Conservation (phyloP, 2,329 filamentous ascomycete genomes). For the Drechslerella stenobrocha region DNA sequence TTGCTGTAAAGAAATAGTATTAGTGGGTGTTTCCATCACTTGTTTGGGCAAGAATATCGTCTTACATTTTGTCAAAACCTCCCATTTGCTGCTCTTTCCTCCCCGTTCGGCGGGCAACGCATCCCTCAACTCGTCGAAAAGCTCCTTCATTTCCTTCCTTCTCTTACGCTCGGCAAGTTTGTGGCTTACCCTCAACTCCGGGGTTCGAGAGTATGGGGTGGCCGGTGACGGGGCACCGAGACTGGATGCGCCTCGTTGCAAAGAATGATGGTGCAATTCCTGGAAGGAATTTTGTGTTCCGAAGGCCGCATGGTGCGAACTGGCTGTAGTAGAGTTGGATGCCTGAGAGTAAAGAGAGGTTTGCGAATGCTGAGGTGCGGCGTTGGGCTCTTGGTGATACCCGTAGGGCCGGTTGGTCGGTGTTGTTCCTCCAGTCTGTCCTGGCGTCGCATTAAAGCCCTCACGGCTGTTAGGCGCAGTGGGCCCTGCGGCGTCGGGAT, state of each 20-base stretch:
- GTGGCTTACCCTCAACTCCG: conserved; percentile 78
- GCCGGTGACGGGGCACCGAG: conserved; percentile 46
- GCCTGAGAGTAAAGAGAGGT: conserved; percentile 48
- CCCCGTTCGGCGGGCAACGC: conserved; percentile 78
- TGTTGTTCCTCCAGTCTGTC: conserved; percentile 18
- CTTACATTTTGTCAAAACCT: conserved; percentile 81
- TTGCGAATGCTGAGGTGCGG: conserved; percentile 47
- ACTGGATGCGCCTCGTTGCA: conserved; percentile 48
- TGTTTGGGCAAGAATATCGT: conserved; percentile 17
- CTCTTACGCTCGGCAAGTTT: conserved; percentile 83
- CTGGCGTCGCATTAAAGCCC: conserved; percentile 22
- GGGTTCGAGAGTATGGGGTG: conserved; percentile 75
- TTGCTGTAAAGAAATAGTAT: conserved; percentile 46
- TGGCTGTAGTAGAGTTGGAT: conserved; percentile 36
- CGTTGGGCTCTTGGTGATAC: conserved; percentile 35
- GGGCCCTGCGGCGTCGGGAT: conserved; percentile 52
- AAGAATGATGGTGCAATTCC: conserved; percentile 51
- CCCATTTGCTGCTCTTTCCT: conserved; percentile 86
- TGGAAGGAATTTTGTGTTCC: conserved; percentile 23
- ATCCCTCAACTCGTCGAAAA: conserved; percentile 78
- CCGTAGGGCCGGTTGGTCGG: conserved; percentile 39
- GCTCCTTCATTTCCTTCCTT: conserved; percentile 82
- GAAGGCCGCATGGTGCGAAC: conserved; percentile 34
- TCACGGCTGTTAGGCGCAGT: conserved; percentile 45
- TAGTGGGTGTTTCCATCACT: conserved; percentile 16